phyloP scores from a whole-genome alignment of 1,139 yeast species.

The Zygoascus sp. region DNA sequence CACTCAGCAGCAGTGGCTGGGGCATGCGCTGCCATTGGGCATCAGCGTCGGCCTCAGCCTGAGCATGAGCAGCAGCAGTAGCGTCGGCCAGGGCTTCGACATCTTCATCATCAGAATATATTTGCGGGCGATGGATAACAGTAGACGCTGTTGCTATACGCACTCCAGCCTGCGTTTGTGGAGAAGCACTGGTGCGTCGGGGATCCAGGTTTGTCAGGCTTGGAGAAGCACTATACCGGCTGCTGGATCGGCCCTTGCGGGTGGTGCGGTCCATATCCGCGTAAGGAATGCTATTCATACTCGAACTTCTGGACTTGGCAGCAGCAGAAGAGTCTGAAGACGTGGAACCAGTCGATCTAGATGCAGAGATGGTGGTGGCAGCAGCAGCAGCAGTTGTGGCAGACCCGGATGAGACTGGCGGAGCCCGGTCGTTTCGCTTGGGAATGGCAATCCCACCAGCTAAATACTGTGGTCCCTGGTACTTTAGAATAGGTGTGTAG shows the following conservation, averaged over 20 bases:
- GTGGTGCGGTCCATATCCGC: background rate
- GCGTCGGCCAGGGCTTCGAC: background rate
- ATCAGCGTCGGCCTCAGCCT: background rate
- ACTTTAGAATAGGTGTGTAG: background rate
- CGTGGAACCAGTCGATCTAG: background rate
- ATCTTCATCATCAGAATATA: background rate
- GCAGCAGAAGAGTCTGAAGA: background rate
- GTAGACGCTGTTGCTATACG: background rate
- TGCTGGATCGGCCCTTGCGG: background rate
- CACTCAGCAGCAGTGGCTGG: background rate
- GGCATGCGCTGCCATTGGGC: conserved; percentile 8
- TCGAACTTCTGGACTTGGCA: no score
- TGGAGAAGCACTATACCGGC: background rate
- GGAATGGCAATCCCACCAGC: conserved; percentile 5
- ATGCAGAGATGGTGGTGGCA: background rate
- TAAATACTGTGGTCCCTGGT: background rate
- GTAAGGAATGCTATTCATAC: background rate
- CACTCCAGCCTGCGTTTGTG: background rate
- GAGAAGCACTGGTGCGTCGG: background rate
- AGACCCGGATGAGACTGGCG: background rate
- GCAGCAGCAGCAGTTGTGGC: background rate
- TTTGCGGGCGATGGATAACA: background rate
- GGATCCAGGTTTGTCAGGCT: conserved; percentile 3
- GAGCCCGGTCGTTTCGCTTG: conserved; percentile 8
- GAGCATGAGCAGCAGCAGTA: background rate